Evolutionary conservation across 2,329 filamentous ascomycete genomes (phyloP), one percentile per base, ranked within the genome.

Genomic region (Trichoderma sp.): DNA sequence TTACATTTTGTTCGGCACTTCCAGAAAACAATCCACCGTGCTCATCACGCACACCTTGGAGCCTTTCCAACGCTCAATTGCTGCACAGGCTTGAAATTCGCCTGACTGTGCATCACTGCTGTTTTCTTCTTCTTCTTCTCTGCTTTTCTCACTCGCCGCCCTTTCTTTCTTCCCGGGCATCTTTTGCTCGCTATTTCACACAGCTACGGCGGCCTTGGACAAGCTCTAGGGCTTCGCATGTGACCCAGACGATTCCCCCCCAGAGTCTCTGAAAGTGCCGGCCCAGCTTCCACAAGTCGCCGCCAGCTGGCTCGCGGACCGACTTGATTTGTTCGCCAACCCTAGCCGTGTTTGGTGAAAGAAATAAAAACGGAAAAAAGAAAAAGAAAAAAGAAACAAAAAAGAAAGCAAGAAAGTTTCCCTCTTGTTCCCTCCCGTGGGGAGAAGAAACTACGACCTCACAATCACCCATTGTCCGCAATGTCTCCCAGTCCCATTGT

Each of bases 281-380:
- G 17, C 6, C n/a, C 27, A 57, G 27, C 52, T 5, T 37, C 52
- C n/a, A 27, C 29, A 45, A 13, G 39, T 37, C 19, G 37, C 42
- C 32, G 17, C 63, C 63, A 66, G 63, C 53, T 58, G 63, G 63
- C 45, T 17, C 15, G 63, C 63, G 13, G 12, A 2, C 63, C 63
- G 13, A 37, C 29, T 37, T 54, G 32, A 25, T 42, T 12, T 22
- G 25, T 48, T 22, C 10, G 7, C 19, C 4, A 1, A 8, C 48
- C n/a, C 25, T 22, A 45, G 2, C 2, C 4, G 34, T 32, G 10
- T 15, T 8, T 45, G 25, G 45, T 42, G 2, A 25, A 42, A 27
- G 22, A 42, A 3, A 17, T 32, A 10, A 19, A 53, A 32, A n/a
- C n/a, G n/a, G 8, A 19, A 34, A 13, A 42, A 29, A 42, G 4